phyloP scores from a whole-genome alignment of 768 basidiomycete species.

The Phanerochaete carnosa region DNA sequence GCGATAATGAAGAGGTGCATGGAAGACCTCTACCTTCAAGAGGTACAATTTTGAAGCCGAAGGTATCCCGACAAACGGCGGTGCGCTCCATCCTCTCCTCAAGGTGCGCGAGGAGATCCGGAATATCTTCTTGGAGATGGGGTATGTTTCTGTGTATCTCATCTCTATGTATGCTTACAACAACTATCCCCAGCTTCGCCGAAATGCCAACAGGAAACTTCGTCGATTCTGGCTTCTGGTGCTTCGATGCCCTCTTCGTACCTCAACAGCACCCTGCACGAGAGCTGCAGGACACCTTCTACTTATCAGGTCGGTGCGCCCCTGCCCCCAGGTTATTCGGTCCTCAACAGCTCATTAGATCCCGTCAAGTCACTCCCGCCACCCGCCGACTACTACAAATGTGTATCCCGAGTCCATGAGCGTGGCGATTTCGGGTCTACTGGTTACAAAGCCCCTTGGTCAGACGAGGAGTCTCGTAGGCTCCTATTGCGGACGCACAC shows the following conservation, averaged over 20 bases:
- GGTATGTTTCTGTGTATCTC: constrained; percentile 47
- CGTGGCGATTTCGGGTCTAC: constrained; percentile 87
- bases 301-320: constrained; percentile 73
- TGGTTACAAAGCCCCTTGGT: constrained; percentile 98
- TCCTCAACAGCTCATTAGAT: constrained; percentile 41
- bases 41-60: constrained; percentile 99
- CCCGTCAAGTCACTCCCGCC: constrained; percentile 75
- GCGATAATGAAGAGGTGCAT: constrained; percentile 63
- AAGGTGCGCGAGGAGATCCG: constrained; percentile 98
- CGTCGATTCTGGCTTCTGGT: constrained; percentile 99
- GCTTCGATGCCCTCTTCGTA: constrained; percentile 96
- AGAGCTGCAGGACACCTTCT: constrained; percentile 98
- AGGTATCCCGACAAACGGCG: constrained; percentile 84
- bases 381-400: constrained; percentile 78
- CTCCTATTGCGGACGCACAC: constrained; percentile 96
- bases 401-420: constrained; percentile 81
- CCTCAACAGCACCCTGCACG: constrained; percentile 99
- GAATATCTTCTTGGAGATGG: constrained; percentile 99
- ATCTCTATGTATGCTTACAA: not conserved
- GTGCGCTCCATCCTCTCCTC: constrained; percentile 91
- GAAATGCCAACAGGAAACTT: constrained; percentile 98
- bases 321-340: not conserved
- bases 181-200: constrained; percentile 67
- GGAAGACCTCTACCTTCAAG: constrained; percentile 93
- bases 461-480: constrained; percentile 85